Percentiles rank a stretch among this genome's conserved stretches.
Evolutionary conservation across 2,329 filamentous ascomycete species (phyloP).

Genomic region (Fusarium nygamai): DNA sequence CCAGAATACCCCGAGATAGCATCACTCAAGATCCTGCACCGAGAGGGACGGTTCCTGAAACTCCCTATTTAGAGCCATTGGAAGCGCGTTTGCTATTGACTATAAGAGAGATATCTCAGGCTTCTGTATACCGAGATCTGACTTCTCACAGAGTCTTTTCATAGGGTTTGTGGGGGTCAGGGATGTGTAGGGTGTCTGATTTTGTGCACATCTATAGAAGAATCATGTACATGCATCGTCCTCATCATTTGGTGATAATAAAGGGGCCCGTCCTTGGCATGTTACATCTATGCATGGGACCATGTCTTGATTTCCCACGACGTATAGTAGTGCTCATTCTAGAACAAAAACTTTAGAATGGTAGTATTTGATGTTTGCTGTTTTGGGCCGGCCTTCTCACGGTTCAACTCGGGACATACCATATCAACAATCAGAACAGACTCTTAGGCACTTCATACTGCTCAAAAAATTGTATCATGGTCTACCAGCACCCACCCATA

Average conservation of each 20-base stretch:
- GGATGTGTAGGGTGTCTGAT: background rate
- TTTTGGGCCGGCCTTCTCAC: background rate
- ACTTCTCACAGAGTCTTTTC: background rate
- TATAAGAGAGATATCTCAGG: background rate
- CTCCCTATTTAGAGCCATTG: background rate
- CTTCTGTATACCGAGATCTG: background rate
- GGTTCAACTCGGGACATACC: background rate
- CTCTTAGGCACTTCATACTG: background rate
- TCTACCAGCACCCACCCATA: no score
- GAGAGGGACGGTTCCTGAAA: background rate
- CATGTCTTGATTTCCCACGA: no score
- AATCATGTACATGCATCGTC: background rate
- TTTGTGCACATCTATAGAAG: background rate
- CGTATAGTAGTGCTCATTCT: background rate
- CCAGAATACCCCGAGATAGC: no score
- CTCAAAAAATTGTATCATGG: background rate
- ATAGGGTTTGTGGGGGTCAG: background rate
- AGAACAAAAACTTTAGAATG: background rate
- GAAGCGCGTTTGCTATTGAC: background rate
- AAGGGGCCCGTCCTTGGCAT: background rate
- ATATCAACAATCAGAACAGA: background rate
- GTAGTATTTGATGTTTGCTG: rapidly evolving
- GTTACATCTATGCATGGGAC: background rate
- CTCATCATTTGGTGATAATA: rapidly evolving
- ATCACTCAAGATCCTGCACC: background rate